A percentile compares a stretch with the other conserved stretches of the same genome.
phyloP scores from a whole-genome alignment of 305 asterid genomes.

The Striga hermonthica region DNA sequence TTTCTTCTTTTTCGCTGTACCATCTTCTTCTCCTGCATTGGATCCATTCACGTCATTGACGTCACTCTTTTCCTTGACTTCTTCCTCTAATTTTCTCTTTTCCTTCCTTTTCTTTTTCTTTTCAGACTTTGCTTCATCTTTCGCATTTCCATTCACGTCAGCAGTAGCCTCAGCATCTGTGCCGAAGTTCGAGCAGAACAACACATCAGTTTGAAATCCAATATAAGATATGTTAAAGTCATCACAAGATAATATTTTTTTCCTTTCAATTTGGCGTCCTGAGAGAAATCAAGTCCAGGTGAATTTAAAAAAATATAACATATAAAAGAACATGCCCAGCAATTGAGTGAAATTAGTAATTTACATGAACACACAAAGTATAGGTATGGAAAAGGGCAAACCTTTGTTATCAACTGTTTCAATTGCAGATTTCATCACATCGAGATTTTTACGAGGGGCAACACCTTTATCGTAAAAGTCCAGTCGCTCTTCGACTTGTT shows the following conservation, averaged over 20 bases:
- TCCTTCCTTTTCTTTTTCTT: constrained; percentile 80
- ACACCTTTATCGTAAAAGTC: constrained; percentile 95
- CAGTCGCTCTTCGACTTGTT: constrained; percentile 95
- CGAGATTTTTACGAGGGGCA: constrained; percentile 92
- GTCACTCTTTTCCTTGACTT: constrained; percentile 33
- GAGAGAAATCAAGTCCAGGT: neutral
- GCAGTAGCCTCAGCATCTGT: constrained; percentile 42
- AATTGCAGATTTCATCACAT: constrained; percentile 78
- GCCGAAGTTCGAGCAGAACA: constrained; percentile 14
- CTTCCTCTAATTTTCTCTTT: constrained; percentile 50
- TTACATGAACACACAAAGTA: neutral
- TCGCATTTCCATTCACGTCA: constrained; percentile 43
- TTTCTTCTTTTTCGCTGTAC: constrained; percentile 68
- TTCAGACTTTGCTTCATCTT: constrained; percentile 61
- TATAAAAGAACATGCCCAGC: neutral
- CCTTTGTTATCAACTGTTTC: constrained; percentile 57
- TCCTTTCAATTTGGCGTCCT: neutral
- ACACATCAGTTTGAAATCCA: neutral
- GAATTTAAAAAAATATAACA: neutral
- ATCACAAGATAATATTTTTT: neutral
- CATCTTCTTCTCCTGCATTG: constrained; percentile 48
- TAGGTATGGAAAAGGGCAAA: constrained; percentile 27
- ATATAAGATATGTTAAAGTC: neutral
- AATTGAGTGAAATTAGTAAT: neutral
- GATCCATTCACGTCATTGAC: constrained; percentile 40